These are phyloP conservation scores for Saccharomyces hybrid DNA, from an alignment of 1,139 yeast genomes.

Conservation along the genomic window DNA sequence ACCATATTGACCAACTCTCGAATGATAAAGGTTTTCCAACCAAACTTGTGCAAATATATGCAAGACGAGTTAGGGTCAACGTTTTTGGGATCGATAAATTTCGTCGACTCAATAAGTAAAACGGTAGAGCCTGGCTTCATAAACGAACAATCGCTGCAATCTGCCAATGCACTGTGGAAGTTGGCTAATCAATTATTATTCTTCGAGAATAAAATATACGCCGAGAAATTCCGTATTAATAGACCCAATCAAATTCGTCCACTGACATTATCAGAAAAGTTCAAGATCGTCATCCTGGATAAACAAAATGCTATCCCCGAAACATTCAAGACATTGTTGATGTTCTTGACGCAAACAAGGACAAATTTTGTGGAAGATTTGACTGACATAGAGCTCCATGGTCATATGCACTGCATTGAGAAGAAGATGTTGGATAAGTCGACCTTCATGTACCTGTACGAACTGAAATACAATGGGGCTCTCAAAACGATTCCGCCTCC, in stretches of 20 bases:
- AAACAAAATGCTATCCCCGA: background rate
- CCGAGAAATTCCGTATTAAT: background rate
- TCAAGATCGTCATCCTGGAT: background rate
- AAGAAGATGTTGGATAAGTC: slow-evolving; percentile 17
- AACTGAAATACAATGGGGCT: slow-evolving; percentile 4
- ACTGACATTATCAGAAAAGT: background rate
- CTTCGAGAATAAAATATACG: background rate
- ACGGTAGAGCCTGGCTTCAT: background rate
- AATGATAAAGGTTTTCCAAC: background rate
- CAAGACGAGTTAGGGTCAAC: background rate
- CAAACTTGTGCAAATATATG: background rate
- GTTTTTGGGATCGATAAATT: background rate
- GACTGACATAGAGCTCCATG: slow-evolving; percentile 9
- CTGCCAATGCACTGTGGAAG: background rate
- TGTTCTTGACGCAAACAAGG: slow-evolving; percentile 11
- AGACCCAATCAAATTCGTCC: background rate
- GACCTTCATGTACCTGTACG: slow-evolving; percentile 16
- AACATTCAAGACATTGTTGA: background rate
- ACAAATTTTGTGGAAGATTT: slow-evolving; percentile 14
- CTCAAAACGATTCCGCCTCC: slow-evolving; percentile 5
- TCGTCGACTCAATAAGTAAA: background rate
- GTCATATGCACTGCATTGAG: slow-evolving; percentile 13
- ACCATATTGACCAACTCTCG: background rate
- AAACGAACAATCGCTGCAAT: background rate
- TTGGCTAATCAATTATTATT: background rate